A percentile compares a stretch with the other conserved stretches of the same genome.
phyloP scores from a whole-genome alignment of 2,329 filamentous ascomycete genomes.

The Chaetothyriales sp. region DNA sequence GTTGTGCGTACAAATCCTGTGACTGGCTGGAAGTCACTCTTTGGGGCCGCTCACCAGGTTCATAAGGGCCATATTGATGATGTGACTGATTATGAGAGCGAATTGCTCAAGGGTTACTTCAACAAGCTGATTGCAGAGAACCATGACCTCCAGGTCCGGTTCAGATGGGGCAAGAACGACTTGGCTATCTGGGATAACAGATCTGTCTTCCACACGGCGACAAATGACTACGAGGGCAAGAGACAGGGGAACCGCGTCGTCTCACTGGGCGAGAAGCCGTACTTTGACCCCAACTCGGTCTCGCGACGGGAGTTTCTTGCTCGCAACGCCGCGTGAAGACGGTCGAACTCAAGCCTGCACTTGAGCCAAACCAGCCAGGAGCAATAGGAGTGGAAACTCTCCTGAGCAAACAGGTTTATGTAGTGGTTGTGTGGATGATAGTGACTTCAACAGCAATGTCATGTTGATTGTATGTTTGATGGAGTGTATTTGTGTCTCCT shows the following conservation, averaged over 20 bases:
- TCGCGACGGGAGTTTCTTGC: constrained; percentile 6
- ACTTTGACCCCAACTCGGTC: constrained; percentile 30
- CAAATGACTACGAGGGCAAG: constrained; percentile 38
- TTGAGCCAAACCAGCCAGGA: too few relatives aligned
- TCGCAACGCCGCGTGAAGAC: background rate
- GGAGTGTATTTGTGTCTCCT: too few relatives aligned
- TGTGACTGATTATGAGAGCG: constrained; percentile 21
- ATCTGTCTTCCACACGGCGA: constrained; percentile 41
- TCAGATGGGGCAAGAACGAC: constrained; percentile 30
- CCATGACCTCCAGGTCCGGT: constrained; percentile 29
- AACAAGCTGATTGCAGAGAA: constrained; percentile 24
- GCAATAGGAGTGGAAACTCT: too few relatives aligned
- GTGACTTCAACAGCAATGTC: too few relatives aligned
- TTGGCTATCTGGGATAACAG: constrained; percentile 45
- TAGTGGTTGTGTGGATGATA: too few relatives aligned
- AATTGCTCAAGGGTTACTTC: constrained; percentile 22
- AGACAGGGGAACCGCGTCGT: constrained; percentile 37
- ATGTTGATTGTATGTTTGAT: too few relatives aligned
- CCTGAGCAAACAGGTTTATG: too few relatives aligned
- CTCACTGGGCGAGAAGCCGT: constrained; percentile 40
- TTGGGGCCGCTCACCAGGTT: constrained; percentile 20
- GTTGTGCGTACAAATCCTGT: constrained; percentile 48
- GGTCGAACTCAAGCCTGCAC: background rate
- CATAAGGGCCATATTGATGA: constrained; percentile 20
- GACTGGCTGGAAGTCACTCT: constrained; percentile 44